Conservation (phyloP, 257 asterid species). For the Scutellaria barbata region DNA sequence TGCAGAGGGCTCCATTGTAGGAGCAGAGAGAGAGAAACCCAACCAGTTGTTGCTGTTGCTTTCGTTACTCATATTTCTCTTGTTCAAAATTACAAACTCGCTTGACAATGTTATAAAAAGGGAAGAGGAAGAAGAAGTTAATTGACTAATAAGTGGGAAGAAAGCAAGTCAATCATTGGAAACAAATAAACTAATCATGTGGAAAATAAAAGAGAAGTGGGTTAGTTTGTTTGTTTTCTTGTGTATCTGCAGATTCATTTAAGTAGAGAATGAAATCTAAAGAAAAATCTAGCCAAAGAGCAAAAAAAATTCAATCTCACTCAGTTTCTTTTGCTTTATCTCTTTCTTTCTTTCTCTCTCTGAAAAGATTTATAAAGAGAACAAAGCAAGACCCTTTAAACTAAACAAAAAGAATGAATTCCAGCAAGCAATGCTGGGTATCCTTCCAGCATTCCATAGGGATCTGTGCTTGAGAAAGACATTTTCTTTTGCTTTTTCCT, state of each 20-base stretch:
- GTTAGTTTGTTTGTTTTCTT: slow-evolving; percentile 47
- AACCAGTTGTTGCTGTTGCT: slow-evolving; percentile 63
- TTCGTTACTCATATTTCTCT: slow-evolving; percentile 54
- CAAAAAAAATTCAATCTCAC: no score
- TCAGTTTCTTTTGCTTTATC: slow-evolving; percentile 45
- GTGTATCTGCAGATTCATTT: slow-evolving; percentile 58
- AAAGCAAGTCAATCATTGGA: slow-evolving; percentile 75
- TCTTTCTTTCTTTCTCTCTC: slow-evolving; percentile 41
- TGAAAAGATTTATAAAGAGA: slow-evolving; percentile 63
- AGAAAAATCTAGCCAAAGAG: slow-evolving; percentile 48
- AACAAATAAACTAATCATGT: slow-evolving; percentile 60
- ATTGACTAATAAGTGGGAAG: slow-evolving; percentile 33
- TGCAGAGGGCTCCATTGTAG: slow-evolving; percentile 57
- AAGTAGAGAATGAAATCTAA: slow-evolving; percentile 44
- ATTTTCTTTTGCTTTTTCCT: slow-evolving; percentile 73
- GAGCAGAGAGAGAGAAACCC: slow-evolving; percentile 84
- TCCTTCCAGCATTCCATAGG: slow-evolving; percentile 84
- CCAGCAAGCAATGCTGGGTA: slow-evolving; percentile 85
- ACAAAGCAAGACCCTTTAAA: slow-evolving; percentile 67
- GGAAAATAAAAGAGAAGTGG: background rate
- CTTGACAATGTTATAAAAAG: background rate
- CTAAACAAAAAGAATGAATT: slow-evolving; percentile 95
- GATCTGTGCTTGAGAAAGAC: slow-evolving; percentile 96
- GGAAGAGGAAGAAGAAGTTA: background rate
- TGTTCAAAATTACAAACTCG: background rate